Evolutionary conservation across 768 basidiomycete genomes (phyloP).

Genomic region (Pholiota conissans): DNA sequence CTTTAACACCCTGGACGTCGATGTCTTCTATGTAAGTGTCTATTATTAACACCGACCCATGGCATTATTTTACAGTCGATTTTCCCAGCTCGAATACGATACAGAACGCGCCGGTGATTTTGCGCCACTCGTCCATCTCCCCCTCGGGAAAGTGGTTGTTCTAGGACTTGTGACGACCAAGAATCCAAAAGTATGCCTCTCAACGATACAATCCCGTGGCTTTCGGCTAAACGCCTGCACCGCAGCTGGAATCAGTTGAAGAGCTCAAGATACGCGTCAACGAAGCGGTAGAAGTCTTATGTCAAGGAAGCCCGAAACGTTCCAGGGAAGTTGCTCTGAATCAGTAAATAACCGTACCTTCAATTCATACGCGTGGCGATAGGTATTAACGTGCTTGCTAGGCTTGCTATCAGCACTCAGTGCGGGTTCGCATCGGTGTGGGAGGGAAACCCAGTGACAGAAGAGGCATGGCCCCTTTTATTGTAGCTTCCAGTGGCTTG

Average conservation of each 20-base stretch:
- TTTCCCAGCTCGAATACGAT: conserved; percentile 60
- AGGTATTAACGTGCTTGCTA: conserved; percentile 16
- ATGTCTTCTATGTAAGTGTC: conserved; percentile 46
- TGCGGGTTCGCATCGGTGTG: conserved; percentile 63
- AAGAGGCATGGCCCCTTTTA: conserved; percentile 33
- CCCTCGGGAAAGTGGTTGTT: conserved; percentile 45
- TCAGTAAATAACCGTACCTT: conserved; percentile 36
- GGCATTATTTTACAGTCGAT: conserved; percentile 1
- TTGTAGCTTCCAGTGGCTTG: neutral
- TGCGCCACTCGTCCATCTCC: conserved; percentile 52
- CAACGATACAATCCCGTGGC: neutral
- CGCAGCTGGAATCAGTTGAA: conserved; percentile 49
- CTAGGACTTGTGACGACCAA: conserved; percentile 53
- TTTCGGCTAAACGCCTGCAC: neutral
- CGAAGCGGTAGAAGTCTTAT: conserved; percentile 52
- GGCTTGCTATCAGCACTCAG: conserved; percentile 60
- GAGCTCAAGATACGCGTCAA: conserved; percentile 50
- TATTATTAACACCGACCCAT: neutral
- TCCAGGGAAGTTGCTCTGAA: conserved; percentile 51
- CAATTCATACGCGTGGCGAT: neutral
- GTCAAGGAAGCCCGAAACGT: conserved; percentile 40
- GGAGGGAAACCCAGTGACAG: conserved; percentile 56
- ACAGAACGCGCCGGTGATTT: conserved; percentile 64
- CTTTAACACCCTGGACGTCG: conserved; percentile 60
- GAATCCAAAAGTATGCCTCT: conserved; percentile 34